Evolutionary conservation across 352 stramenopile species (phyloP).

Genomic region (Phytophthora tentaculata): DNA sequence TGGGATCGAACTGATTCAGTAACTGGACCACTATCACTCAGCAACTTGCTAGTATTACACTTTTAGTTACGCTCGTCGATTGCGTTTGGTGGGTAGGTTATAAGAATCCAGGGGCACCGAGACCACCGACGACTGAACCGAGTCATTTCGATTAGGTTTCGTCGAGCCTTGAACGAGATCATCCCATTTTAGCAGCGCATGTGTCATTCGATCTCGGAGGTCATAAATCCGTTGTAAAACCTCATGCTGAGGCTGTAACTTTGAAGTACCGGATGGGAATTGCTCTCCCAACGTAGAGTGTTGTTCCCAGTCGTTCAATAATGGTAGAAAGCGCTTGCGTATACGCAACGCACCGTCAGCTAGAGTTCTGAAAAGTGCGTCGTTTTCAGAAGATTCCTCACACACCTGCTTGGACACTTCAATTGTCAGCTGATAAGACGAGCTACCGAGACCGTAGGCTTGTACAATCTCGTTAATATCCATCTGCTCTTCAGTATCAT

Average conservation of each 20-base stretch:
- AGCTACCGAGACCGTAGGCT: conserved; percentile 76
- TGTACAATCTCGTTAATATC: conserved; percentile 85
- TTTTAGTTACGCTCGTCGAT: conserved; percentile 1
- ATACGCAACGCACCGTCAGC: conserved; percentile 62
- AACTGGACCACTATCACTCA: no score
- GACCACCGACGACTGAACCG: conserved; percentile 26
- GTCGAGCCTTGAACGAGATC: conserved; percentile 41
- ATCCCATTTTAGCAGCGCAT: conserved; percentile 46
- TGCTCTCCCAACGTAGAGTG: conserved; percentile 30
- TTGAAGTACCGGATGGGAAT: neutral
- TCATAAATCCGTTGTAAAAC: conserved; percentile 36
- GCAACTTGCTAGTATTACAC: no score
- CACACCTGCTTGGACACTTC: conserved; percentile 65
- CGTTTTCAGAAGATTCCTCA: conserved; percentile 71
- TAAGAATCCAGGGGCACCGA: conserved; percentile 45
- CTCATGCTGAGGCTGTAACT: conserved; percentile 20
- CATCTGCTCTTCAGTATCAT: conserved; percentile 39
- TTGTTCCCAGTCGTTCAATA: conserved; percentile 67
- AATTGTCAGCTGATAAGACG: conserved; percentile 77
- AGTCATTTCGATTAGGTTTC: conserved; percentile 10
- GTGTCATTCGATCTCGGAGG: conserved; percentile 42
- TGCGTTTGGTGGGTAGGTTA: conserved; percentile 26
- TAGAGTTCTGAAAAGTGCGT: conserved; percentile 62
- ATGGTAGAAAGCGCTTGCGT: conserved; percentile 75
- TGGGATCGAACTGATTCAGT: no score